Percentiles rank a stretch among this genome's conserved stretches.
phyloP scores from a whole-genome alignment of 2,329 filamentous ascomycete species.

The Stylonectria norvegica region DNA sequence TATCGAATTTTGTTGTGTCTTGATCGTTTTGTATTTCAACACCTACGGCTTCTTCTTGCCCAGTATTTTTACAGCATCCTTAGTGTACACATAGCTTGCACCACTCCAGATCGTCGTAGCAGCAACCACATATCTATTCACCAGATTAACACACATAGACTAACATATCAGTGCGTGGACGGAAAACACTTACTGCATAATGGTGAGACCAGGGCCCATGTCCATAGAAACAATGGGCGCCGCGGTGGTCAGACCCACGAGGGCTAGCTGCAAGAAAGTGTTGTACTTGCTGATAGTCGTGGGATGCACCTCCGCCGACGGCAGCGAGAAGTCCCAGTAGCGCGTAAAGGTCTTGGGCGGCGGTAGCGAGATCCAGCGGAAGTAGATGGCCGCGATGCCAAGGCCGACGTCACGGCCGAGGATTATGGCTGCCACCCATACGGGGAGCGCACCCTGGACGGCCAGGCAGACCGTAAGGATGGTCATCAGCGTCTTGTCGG shows the following conservation, averaged over 20 bases:
- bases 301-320: conserved; percentile 78
- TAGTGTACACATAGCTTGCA: conserved; percentile 84
- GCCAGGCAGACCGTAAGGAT: conserved; percentile 83
- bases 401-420: conserved; percentile 83
- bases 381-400: conserved; percentile 85
- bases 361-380: conserved; percentile 90
- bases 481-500: conserved; percentile 95
- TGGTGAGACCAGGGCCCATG: conserved; percentile 52
- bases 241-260: conserved; percentile 81
- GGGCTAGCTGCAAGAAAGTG: conserved; percentile 82
- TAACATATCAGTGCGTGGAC: background rate
- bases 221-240: conserved; percentile 69
- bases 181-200: conserved; percentile 56
- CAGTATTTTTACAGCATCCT: conserved; percentile 88
- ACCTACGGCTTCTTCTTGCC: conserved; percentile 25
- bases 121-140: conserved; percentile 72
- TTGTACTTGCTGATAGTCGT: conserved; percentile 89
- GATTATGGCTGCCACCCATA: conserved; percentile 87
- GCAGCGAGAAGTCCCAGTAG: conserved; percentile 97
- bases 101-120: conserved; percentile 92
- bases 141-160: background rate
- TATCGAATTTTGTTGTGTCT: no score
- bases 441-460: conserved; percentile 75
- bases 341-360: conserved; percentile 86
- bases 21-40: no score